phyloP scores from a whole-genome alignment of 768 basidiomycete species.

The Sistotremastrum suecicum region DNA sequence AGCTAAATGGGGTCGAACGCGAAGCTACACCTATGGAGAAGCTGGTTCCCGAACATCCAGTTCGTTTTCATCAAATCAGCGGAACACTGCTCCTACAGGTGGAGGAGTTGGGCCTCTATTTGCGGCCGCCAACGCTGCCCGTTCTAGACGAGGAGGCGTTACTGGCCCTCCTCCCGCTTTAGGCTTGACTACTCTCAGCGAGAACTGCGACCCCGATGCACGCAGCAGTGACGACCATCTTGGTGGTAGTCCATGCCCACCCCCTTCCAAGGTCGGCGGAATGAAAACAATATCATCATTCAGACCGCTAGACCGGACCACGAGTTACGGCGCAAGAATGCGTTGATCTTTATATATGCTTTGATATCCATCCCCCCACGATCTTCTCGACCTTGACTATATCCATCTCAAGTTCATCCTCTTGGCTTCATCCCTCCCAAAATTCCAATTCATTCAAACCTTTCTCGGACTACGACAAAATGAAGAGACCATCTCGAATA shows the following conservation, averaged over 20 bases:
- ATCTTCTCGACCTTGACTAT: no score
- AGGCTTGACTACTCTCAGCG: slow-evolving; percentile 46
- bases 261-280: slow-evolving; percentile 41
- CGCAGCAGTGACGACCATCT: slow-evolving; percentile 40
- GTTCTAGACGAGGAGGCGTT: slow-evolving; percentile 40
- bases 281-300: no score
- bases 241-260: slow-evolving; percentile 82
- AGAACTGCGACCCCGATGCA: slow-evolving; percentile 55
- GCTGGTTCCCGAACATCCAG: slow-evolving; percentile 19
- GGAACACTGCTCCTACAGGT: slow-evolving; percentile 48
- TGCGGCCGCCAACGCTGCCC: slow-evolving; percentile 56
- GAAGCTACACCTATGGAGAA: slow-evolving; percentile 90
- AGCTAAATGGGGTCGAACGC: slow-evolving; percentile 75
- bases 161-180: slow-evolving; percentile 6
- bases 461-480: no score
- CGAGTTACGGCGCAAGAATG: no score
- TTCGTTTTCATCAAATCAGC: slow-evolving; percentile 35
- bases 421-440: no score
- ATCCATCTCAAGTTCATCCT: no score
- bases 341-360: no score
- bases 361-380: no score
- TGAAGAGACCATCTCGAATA: no score
- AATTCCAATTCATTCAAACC: no score
- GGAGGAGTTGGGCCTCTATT: slow-evolving; percentile 38
- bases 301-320: no score